Evolutionary conservation across 495 filamentous ascomycete genomes (phyloP).

Genomic region (Xylaria acuta): DNA sequence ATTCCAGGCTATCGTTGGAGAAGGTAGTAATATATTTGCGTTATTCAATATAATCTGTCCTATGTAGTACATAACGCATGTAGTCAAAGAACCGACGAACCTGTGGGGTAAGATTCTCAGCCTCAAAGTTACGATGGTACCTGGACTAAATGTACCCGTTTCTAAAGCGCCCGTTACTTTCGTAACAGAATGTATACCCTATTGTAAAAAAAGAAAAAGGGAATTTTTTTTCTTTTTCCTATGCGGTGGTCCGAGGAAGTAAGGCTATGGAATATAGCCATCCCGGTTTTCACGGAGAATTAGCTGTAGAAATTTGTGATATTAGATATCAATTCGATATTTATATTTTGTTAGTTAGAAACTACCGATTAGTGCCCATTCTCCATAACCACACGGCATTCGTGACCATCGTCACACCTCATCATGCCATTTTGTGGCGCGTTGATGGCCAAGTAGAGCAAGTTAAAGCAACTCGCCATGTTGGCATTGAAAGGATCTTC

Average conservation of each 20-base stretch:
- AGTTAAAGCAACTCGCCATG: background rate
- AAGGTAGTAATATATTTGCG: background rate
- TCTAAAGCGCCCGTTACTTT: background rate
- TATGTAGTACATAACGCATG: background rate
- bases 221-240: no score
- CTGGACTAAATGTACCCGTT: background rate
- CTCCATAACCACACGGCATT: background rate
- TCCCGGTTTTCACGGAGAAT: background rate
- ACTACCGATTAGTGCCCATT: background rate
- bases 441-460: background rate
- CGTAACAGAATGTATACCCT: background rate
- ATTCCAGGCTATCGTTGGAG: background rate
- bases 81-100: background rate
- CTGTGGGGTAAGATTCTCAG: background rate
- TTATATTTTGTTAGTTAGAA: constrained; percentile 14
- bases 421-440: background rate
- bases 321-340: background rate
- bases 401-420: background rate
- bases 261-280: background rate
- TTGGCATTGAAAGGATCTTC: background rate
- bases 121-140: background rate
- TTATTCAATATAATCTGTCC: background rate
- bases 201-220: no score
- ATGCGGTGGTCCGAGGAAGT: no score
- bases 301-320: background rate